phyloP scores from a whole-genome alignment of 2,329 filamentous ascomycete genomes.

The Falciphora oryzae region DNA sequence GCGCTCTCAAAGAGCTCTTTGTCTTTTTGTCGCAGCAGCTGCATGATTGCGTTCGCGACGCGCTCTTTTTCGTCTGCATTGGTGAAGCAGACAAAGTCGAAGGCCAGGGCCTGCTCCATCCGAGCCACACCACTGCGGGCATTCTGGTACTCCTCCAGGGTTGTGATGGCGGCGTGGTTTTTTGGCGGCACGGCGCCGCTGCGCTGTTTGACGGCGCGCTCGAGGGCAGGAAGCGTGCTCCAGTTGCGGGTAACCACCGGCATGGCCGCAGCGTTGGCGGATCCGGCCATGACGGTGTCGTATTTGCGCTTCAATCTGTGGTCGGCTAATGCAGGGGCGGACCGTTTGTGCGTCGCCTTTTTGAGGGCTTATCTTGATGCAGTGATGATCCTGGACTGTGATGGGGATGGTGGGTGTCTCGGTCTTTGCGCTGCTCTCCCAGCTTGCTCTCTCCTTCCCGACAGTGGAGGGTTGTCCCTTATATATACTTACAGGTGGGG shows the following conservation, averaged over 20 bases:
- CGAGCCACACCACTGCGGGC: slow-evolving; percentile 24
- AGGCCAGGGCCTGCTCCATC: slow-evolving; percentile 32
- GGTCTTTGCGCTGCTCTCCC: too few species aligned
- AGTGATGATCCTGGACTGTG: too few species aligned
- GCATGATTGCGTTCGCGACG: slow-evolving; percentile 34
- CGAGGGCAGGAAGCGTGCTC: slow-evolving; percentile 9
- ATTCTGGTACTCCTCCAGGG: slow-evolving; percentile 22
- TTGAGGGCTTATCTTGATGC: too few species aligned
- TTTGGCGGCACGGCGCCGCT: slow-evolving; percentile 1
- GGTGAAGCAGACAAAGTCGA: slow-evolving; percentile 32
- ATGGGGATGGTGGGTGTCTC: too few species aligned
- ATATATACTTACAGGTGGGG: too few species aligned
- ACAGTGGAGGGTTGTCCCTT: too few species aligned
- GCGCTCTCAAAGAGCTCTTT: slow-evolving; percentile 28
- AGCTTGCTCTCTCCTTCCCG: too few species aligned
- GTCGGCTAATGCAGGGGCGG: too few species aligned
- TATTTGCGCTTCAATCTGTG: too few species aligned
- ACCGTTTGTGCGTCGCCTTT: too few species aligned
- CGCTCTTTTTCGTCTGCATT: slow-evolving; percentile 29
- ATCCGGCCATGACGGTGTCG: too few species aligned
- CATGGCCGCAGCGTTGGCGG: too few species aligned
- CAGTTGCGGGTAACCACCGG: slow-evolving; percentile 2
- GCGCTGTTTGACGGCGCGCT: neutral
- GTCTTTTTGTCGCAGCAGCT: slow-evolving; percentile 31
- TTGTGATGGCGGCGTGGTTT: neutral